Conservation (phyloP, 2,329 filamentous ascomycete genomes). For the Penicillium sp. region DNA sequence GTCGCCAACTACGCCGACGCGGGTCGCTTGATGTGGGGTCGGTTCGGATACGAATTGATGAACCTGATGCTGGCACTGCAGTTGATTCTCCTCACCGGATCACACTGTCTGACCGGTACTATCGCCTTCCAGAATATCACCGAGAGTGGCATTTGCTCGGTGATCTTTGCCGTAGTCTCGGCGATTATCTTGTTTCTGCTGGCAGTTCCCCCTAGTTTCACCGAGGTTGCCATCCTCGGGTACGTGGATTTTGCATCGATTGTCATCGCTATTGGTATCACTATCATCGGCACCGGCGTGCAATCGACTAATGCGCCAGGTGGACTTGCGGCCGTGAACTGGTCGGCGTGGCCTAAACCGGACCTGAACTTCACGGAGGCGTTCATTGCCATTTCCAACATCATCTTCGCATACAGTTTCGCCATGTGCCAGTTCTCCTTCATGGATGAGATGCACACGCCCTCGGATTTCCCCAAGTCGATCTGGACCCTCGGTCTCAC, state of each 20-base stretch:
- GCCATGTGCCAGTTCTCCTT: constrained; percentile 36
- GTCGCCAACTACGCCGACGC: constrained; percentile 41
- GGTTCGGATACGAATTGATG: constrained; percentile 37
- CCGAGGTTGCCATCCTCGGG: constrained; percentile 32
- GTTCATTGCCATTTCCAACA: constrained; percentile 30
- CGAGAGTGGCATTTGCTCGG: constrained; percentile 32
- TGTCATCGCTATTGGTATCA: constrained; percentile 27
- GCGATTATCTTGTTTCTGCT: constrained; percentile 29
- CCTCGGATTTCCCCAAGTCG: constrained; percentile 30
- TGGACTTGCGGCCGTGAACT: constrained; percentile 23
- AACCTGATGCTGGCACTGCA: constrained; percentile 39
- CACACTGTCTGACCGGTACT: constrained; percentile 42
- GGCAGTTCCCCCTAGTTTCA: constrained; percentile 28
- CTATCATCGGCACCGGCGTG: constrained; percentile 29
- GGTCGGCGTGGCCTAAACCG: constrained; percentile 21
- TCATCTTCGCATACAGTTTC: constrained; percentile 40
- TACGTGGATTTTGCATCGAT: constrained; percentile 32
- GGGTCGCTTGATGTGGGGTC: constrained; percentile 37
- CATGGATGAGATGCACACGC: constrained; percentile 33
- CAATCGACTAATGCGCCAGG: constrained; percentile 16
- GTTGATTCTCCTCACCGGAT: constrained; percentile 39
- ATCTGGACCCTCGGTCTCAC: constrained; percentile 35
- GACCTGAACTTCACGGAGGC: constrained; percentile 23
- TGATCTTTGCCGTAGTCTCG: constrained; percentile 38
- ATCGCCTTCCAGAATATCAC: constrained; percentile 42